Evolutionary conservation across 2,329 filamentous ascomycete species (phyloP).

Genomic region (Penicillium sp.): DNA sequence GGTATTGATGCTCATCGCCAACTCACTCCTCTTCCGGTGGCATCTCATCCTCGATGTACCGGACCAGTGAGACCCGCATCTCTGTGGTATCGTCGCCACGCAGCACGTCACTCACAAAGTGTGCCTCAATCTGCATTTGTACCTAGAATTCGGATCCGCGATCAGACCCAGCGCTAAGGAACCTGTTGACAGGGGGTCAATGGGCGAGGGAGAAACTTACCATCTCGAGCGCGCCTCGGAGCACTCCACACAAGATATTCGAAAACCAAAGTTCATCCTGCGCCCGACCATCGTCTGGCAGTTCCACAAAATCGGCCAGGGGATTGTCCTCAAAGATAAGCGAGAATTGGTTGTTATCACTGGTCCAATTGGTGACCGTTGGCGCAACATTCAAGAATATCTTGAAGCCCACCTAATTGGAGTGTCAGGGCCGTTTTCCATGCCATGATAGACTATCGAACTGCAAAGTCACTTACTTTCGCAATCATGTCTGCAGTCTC

Average conservation of each 20-base stretch:
- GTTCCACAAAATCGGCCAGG: conserved; percentile 92
- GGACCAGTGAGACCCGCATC: conserved; percentile 87
- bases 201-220: conserved; percentile 49
- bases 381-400: conserved; percentile 98
- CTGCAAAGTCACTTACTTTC: conserved; percentile 58
- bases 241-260: conserved; percentile 90
- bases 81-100: conserved; percentile 94
- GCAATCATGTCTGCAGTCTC: conserved; percentile 97
- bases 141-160: conserved; percentile 48
- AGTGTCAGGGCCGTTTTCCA: not conserved
- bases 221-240: conserved; percentile 93
- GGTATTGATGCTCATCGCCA: conserved; percentile 1
- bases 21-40: conserved; percentile 85
- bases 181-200: conserved; percentile 5
- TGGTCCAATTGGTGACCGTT: conserved; percentile 90
- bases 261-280: conserved; percentile 99
- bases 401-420: conserved; percentile 83
- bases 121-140: conserved; percentile 97
- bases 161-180: conserved; percentile 19
- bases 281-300: conserved; percentile 90
- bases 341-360: conserved; percentile 93
- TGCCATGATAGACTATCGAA: not conserved
- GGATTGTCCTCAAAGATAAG: conserved; percentile 97
- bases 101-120: conserved; percentile 91
- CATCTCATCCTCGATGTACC: conserved; percentile 97